phyloP scores from a whole-genome alignment of 768 basidiomycete species.

The Tulasnella calospora region DNA sequence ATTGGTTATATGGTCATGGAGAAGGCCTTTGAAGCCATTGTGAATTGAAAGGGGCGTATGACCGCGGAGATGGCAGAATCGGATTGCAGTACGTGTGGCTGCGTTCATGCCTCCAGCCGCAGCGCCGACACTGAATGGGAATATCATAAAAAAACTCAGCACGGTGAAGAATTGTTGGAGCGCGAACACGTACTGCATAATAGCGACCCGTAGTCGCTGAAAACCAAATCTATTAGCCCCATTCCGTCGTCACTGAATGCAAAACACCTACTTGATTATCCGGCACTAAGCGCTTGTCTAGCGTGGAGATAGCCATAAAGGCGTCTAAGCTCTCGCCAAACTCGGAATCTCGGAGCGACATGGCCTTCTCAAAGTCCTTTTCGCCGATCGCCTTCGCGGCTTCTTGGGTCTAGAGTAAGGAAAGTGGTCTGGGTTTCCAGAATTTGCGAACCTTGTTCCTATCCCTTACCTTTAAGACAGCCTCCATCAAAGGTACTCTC shows the following conservation, averaged over 20 bases:
- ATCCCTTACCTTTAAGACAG: conserved; percentile 69
- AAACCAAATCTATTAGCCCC: background rate
- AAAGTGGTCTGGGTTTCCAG: background rate
- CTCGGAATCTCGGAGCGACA: conserved; percentile 86
- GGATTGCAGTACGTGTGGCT: conserved; percentile 87
- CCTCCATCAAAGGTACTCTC: conserved; percentile 85
- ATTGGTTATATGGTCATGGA: conserved; percentile 81
- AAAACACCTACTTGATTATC: conserved; percentile 5
- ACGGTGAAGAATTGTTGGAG: background rate
- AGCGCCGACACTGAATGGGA: conserved; percentile 69
- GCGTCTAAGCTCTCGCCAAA: conserved; percentile 81
- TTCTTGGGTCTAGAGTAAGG: conserved; percentile 61
- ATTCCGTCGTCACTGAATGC: background rate
- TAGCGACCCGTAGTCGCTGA: conserved; percentile 71
- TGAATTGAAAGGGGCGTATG: conserved; percentile 89
- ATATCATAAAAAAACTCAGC: conserved; percentile 12
- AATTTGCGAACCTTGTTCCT: conserved; percentile 20
- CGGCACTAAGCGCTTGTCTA: background rate
- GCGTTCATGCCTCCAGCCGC: conserved; percentile 99
- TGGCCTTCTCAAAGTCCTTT: conserved; percentile 81
- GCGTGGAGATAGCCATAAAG: conserved; percentile 65
- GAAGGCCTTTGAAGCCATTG: conserved; percentile 92
- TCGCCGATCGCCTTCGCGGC: conserved; percentile 76
- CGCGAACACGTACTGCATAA: conserved; percentile 69
- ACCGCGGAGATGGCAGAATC: conserved; percentile 88